Percentiles rank a stretch among this genome's conserved stretches.
phyloP scores from a whole-genome alignment of 768 basidiomycete genomes.

The Postia placenta region DNA sequence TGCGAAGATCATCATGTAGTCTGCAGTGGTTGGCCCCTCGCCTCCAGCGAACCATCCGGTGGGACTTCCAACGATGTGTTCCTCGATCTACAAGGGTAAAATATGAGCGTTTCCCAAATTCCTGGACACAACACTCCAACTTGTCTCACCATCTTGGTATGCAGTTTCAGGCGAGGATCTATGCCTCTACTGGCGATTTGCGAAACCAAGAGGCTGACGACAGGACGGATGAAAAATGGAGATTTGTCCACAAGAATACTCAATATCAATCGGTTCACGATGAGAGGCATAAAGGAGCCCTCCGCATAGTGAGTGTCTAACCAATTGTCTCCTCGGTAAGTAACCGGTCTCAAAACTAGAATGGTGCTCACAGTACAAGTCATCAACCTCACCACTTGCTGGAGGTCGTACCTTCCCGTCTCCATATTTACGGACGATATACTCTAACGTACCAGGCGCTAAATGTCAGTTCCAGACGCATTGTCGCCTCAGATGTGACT shows the following conservation, averaged over 20 bases:
- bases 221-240: slow-evolving; percentile 27
- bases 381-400: slow-evolving; percentile 19
- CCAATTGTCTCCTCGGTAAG: too few relatives aligned
- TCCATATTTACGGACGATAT: slow-evolving; percentile 30
- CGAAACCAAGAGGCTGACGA: slow-evolving; percentile 15
- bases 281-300: slow-evolving; percentile 29
- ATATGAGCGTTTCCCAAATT: too few relatives aligned
- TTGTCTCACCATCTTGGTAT: slow-evolving; percentile 24
- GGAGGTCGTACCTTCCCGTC: slow-evolving; percentile 16
- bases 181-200: slow-evolving; percentile 13
- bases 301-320: slow-evolving; percentile 29
- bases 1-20: slow-evolving; percentile 39
- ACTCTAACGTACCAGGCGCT: slow-evolving; percentile 23
- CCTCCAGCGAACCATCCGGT: slow-evolving; percentile 30
- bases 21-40: slow-evolving; percentile 34
- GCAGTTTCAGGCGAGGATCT: slow-evolving; percentile 21
- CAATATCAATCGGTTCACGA: slow-evolving; percentile 27
- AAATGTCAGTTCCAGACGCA: too few relatives aligned
- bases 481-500: too few relatives aligned
- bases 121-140: too few relatives aligned
- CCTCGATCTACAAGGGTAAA: slow-evolving; percentile 38
- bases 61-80: slow-evolving; percentile 25
- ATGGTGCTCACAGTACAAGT: slow-evolving; percentile 24
- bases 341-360: background rate
- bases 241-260: slow-evolving; percentile 22